Evolutionary conservation across 73 alveolate genomes (phyloP), one percentile per base, ranked within the genome.

Genomic region (Paramecium octaurelia): DNA sequence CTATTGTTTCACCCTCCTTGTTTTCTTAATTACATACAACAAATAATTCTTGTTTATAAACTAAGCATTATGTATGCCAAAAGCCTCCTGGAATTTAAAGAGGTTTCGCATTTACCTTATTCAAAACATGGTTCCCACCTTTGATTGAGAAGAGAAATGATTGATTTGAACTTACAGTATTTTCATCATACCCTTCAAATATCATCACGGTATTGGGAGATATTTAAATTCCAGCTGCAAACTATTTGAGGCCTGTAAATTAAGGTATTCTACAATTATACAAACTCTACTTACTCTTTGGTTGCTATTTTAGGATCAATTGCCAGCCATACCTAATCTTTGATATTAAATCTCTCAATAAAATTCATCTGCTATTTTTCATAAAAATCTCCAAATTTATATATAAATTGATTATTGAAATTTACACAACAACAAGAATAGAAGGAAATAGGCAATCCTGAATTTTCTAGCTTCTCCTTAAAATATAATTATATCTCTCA

Each of bases 381-480:
- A 38, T 24, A 80, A 11, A 80, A 40, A 20, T 76, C 91, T 20
- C 91, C 91, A 80, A 80, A 80, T 80, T 80, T 80, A 14, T 80
- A 80, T 18, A 80, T 80, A 8, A 3, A 73, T 36, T 40, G 36
- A 34, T 46, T 60, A 43, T 80, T 40, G 6, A 2, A 80, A 21
- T 43, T 24, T 23, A 80, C 14, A 44, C 91, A 80, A 6, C 69
- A 80, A 80, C 54, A 42, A 9, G 75, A 43, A 80, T 24, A 10
- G 75, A 80, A 0, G 91, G 75, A 80, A 20, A 80, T 21, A 42
- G 9, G 23, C 91, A 80, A 44, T 80, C 73, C 44, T 40, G 27
- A 21, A 80, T 11, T 21, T 42, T 4, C 35, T 80, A 43, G 44
- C 91, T 80, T 43, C 20, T 29, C 44, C 54, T 80, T 42, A 42